These are phyloP conservation scores for Penstemon newberryi DNA, from an alignment of 257 asterid species.

Conservation along the genomic window DNA sequence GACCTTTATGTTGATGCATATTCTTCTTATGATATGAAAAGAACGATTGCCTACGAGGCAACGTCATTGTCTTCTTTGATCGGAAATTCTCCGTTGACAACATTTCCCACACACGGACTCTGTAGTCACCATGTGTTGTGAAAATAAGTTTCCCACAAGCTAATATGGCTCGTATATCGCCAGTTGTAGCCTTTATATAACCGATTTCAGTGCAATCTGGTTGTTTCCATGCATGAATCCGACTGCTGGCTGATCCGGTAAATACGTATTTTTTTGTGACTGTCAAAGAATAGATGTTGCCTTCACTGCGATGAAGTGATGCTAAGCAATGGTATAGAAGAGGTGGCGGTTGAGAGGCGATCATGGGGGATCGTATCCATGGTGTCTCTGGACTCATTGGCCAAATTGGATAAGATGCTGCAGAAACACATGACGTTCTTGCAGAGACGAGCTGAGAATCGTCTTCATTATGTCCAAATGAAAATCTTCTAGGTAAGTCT, in stretches of 20 bases:
- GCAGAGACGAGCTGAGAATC: constrained; percentile 45
- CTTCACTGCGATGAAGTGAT: constrained; percentile 61
- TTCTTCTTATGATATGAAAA: constrained; percentile 35
- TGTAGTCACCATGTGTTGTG: constrained; percentile 58
- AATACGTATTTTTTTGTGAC: constrained; percentile 50
- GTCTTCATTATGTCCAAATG: constrained; percentile 45
- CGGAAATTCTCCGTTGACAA: constrained; percentile 35
- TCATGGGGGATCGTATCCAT: constrained; percentile 61
- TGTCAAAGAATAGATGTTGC: constrained; percentile 50
- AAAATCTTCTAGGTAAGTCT: constrained; percentile 49
- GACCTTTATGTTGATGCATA: constrained; percentile 39
- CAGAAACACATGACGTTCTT: constrained; percentile 65
- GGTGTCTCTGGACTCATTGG: constrained; percentile 53
- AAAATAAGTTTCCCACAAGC: constrained; percentile 50
- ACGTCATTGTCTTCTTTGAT: constrained; percentile 44
- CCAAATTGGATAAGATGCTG: constrained; percentile 39
- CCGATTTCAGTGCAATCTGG: constrained; percentile 65
- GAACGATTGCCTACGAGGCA: constrained; percentile 46
- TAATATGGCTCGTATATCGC: constrained; percentile 52
- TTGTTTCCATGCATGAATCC: constrained; percentile 67
- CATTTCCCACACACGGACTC: constrained; percentile 61
- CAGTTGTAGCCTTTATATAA: constrained; percentile 46
- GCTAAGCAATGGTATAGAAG: constrained; percentile 67
- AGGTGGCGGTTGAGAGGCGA: constrained; percentile 40
- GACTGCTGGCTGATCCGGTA: constrained; percentile 58